Evolutionary conservation across 768 basidiomycete genomes (phyloP).

Genomic region (Mycena indigotica): DNA sequence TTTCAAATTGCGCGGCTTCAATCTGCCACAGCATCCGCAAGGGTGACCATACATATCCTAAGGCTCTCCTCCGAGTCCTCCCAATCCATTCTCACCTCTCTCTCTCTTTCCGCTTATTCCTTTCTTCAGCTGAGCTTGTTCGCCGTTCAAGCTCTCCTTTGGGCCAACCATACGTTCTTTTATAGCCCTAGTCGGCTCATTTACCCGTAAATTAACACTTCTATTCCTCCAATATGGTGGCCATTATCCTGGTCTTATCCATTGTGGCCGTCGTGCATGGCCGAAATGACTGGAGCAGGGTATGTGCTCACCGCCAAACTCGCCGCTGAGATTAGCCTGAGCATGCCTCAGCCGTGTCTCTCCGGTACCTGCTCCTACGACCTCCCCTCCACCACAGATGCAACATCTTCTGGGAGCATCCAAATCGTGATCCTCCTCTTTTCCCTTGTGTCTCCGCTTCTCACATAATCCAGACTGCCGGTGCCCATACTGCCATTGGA

Average conservation of each 20-base stretch:
- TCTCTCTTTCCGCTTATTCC: background rate
- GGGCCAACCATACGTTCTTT: background rate
- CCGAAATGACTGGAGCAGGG: constrained; percentile 15
- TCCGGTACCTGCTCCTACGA: constrained; percentile 15
- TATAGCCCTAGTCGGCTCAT: background rate
- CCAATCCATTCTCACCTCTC: background rate
- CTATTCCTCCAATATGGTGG: background rate
- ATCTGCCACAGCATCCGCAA: too few relatives aligned
- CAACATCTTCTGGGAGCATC: constrained; percentile 13
- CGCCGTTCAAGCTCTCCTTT: too few relatives aligned
- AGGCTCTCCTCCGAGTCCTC: background rate
- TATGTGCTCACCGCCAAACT: background rate
- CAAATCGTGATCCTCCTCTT: constrained; percentile 6
- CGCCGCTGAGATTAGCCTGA: background rate
- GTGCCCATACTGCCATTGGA: constrained; percentile 7
- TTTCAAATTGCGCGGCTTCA: too few relatives aligned
- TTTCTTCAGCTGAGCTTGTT: too few relatives aligned
- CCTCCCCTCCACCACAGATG: constrained; percentile 14
- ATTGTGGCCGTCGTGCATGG: constrained; percentile 1
- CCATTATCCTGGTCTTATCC: background rate
- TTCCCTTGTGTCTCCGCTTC: background rate
- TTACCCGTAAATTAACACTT: background rate
- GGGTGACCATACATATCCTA: too few relatives aligned
- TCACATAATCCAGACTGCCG: constrained; percentile 2
- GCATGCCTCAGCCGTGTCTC: constrained; percentile 6